Conservation (phyloP, 495 filamentous ascomycete species). For the Annulohypoxylon bovei region DNA sequence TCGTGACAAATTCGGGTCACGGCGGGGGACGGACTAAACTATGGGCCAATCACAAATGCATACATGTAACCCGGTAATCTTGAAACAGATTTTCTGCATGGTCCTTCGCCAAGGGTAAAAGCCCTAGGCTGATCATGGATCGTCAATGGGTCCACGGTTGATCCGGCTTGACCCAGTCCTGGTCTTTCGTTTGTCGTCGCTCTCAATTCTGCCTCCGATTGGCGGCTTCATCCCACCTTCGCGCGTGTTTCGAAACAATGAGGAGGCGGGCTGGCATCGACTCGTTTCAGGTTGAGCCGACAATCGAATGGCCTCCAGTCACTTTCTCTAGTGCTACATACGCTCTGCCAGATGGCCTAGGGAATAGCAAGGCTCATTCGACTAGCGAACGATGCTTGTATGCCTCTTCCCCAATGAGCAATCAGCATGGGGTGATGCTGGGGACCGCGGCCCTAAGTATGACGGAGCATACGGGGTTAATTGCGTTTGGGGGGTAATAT, state of each 20-base stretch:
- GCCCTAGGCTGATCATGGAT: constrained; percentile 41
- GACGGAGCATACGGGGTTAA: constrained; percentile 26
- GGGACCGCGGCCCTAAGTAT: constrained; percentile 27
- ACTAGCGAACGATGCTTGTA: constrained; percentile 23
- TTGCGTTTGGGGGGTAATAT: constrained; percentile 38
- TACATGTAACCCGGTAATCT: constrained; percentile 33
- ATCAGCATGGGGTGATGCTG: constrained; percentile 33
- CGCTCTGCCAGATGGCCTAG: constrained; percentile 30
- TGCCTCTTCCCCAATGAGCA: constrained; percentile 28
- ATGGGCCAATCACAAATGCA: constrained; percentile 32
- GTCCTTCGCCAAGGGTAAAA: constrained; percentile 38
- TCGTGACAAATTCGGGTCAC: constrained; percentile 22
- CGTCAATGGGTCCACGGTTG: constrained; percentile 41
- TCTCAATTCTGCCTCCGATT: constrained; percentile 32
- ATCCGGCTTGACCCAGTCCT: constrained; percentile 39
- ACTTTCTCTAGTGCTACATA: constrained; percentile 24
- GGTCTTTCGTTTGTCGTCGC: constrained; percentile 33
- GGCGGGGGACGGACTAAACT: constrained; percentile 18
- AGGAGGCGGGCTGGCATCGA: constrained; percentile 45
- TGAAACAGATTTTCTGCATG: constrained; percentile 46
- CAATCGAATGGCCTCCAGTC: constrained; percentile 39
- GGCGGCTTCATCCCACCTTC: constrained; percentile 46
- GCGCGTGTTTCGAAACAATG: constrained; percentile 51
- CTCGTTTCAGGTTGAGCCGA: constrained; percentile 51
- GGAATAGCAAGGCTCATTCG: constrained; percentile 38